Evolutionary conservation across 768 basidiomycete genomes (phyloP).

Genomic region (Mycena belliarum): DNA sequence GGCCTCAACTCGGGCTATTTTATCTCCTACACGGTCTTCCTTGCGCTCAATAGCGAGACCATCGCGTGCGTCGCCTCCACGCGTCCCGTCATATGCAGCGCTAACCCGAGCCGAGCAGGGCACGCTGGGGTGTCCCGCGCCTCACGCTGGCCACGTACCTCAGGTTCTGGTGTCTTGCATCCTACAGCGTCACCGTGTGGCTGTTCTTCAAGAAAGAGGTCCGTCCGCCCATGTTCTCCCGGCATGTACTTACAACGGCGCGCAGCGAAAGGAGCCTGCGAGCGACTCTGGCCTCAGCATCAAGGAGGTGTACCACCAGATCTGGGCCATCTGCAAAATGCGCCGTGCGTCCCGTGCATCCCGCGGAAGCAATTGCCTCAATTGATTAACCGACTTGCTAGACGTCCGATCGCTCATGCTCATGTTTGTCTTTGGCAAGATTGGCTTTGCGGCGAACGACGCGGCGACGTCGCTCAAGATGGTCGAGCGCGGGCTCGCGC

Average conservation of each 20-base stretch:
- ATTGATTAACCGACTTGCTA: slow-evolving; percentile 36
- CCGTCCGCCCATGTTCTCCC: slow-evolving; percentile 16
- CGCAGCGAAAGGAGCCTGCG: slow-evolving; percentile 70
- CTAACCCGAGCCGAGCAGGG: slow-evolving; percentile 35
- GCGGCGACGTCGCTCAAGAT: slow-evolving; percentile 89
- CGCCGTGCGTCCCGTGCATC: slow-evolving; percentile 59
- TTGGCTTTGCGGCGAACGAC: slow-evolving; percentile 94
- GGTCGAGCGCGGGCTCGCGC: slow-evolving; percentile 92
- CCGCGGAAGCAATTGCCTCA: not conserved
- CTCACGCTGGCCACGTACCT: slow-evolving; percentile 80
- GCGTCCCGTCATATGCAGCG: not conserved
- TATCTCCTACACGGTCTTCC: slow-evolving; percentile 93
- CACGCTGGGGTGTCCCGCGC: slow-evolving; percentile 75
- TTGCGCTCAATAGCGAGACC: slow-evolving; percentile 92
- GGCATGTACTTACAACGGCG: not conserved
- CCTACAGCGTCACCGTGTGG: slow-evolving; percentile 84
- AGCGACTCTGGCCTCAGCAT: slow-evolving; percentile 87
- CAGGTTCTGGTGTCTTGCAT: slow-evolving; percentile 83
- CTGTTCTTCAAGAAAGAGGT: slow-evolving; percentile 92
- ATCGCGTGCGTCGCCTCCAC: slow-evolving; percentile 65
- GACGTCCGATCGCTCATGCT: slow-evolving; percentile 88
- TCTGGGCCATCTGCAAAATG: slow-evolving; percentile 91
- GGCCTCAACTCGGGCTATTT: slow-evolving; percentile 96
- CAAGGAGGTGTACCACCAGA: slow-evolving; percentile 86
- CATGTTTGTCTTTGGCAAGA: slow-evolving; percentile 88